Evolutionary conservation across 768 basidiomycete genomes (phyloP).

Genomic region (Gloeostereum incarnatum): DNA sequence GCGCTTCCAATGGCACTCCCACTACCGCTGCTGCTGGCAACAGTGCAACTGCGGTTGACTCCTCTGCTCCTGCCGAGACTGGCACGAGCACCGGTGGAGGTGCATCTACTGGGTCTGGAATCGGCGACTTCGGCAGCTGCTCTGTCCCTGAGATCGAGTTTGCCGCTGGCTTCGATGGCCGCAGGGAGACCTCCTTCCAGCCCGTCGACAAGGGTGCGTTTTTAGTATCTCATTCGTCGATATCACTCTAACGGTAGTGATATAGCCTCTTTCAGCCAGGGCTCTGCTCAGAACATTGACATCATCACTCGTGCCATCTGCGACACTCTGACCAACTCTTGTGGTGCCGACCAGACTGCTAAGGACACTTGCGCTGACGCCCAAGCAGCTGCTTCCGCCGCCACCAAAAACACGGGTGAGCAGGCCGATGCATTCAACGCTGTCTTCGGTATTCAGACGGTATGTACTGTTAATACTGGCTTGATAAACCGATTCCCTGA

Average conservation of each 20-base stretch:
- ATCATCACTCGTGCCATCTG: constrained; percentile 57
- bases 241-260: not conserved
- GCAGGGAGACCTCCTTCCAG: constrained; percentile 45
- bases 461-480: constrained; percentile 10
- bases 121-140: constrained; percentile 44
- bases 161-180: constrained; percentile 41
- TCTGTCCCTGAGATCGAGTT: constrained; percentile 45
- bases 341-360: constrained; percentile 44
- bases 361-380: constrained; percentile 37
- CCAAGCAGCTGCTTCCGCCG: constrained; percentile 29
- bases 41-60: constrained; percentile 9
- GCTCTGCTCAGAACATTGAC: constrained; percentile 49
- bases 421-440: constrained; percentile 59
- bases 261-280: constrained; percentile 40
- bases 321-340: constrained; percentile 42
- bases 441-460: constrained; percentile 42
- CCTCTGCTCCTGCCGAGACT: constrained; percentile 12
- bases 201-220: constrained; percentile 35
- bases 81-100: constrained; percentile 10
- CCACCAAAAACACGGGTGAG: constrained; percentile 32
- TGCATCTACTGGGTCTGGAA: constrained; percentile 11
- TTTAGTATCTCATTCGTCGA: not conserved
- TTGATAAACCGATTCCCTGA: constrained; percentile 1
- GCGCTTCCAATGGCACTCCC: constrained; percentile 7
- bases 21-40: constrained; percentile 9